These are phyloP conservation scores for Phanerochaete sordida DNA, from an alignment of 768 basidiomycete species.

Conservation along the genomic window DNA sequence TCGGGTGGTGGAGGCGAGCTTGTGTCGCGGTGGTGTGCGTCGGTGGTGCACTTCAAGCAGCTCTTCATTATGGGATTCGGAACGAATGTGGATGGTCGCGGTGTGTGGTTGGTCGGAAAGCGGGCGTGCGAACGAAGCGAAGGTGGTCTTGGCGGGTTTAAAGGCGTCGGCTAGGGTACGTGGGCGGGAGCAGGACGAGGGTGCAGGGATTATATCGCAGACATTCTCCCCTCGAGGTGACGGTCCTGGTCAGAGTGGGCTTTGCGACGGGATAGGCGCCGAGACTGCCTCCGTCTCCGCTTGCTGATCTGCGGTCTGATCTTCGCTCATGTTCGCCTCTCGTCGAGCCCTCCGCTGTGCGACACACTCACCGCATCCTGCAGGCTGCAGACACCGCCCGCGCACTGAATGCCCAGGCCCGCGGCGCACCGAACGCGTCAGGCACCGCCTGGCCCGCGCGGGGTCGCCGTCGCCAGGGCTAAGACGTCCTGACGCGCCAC, in stretches of 20 bases:
- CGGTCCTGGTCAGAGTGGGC: constrained; percentile 9
- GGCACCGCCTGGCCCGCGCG: neutral
- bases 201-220: constrained; percentile 14
- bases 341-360: neutral
- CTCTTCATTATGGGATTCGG: constrained; percentile 14
- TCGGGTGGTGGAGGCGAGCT: neutral
- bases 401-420: neutral
- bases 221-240: constrained; percentile 10
- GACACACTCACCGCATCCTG: neutral
- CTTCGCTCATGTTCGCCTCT: neutral
- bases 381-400: neutral
- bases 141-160: neutral
- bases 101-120: neutral
- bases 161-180: neutral
- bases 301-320: constrained; percentile 2
- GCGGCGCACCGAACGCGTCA: neutral
- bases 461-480: neutral
- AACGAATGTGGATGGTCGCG: constrained; percentile 2
- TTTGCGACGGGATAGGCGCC: constrained; percentile 2
- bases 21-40: constrained; percentile 1
- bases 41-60: constrained; percentile 16
- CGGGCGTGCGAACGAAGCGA: neutral
- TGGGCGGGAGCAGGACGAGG: neutral
- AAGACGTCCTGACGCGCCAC: neutral
- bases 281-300: neutral